Evolutionary conservation across 2,329 filamentous ascomycete species (phyloP).

Genomic region (Trichoderma sp.): DNA sequence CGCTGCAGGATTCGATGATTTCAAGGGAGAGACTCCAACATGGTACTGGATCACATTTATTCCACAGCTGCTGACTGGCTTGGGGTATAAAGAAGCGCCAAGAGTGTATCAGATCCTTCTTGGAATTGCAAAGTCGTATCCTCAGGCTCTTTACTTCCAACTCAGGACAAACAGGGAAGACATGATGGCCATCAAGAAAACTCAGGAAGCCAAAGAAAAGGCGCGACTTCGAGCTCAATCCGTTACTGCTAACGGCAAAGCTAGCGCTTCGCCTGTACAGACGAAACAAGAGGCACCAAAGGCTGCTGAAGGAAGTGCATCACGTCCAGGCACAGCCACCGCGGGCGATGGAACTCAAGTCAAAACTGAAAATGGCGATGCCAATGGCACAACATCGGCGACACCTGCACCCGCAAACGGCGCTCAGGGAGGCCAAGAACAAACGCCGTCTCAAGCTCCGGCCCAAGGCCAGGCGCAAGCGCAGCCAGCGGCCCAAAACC

Average conservation of each 20-base stretch:
- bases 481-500: slow-evolving; percentile 38
- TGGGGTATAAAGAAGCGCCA: slow-evolving; percentile 87
- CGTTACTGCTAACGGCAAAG: slow-evolving; percentile 48
- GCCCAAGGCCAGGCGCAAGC: slow-evolving; percentile 31
- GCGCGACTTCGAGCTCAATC: slow-evolving; percentile 55
- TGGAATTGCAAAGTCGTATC: slow-evolving; percentile 94
- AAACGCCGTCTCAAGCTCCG: slow-evolving; percentile 6
- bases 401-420: slow-evolving; percentile 37
- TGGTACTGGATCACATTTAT: slow-evolving; percentile 99
- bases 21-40: slow-evolving; percentile 94
- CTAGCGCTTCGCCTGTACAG: slow-evolving; percentile 52
- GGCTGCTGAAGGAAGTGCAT: slow-evolving; percentile 43
- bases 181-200: slow-evolving; percentile 88
- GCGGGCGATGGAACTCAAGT: slow-evolving; percentile 47
- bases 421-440: slow-evolving; percentile 30
- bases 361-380: slow-evolving; percentile 52
- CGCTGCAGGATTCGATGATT: slow-evolving; percentile 86
- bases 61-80: slow-evolving; percentile 87
- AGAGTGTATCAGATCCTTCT: slow-evolving; percentile 84
- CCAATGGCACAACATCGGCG: slow-evolving; percentile 36
- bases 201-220: slow-evolving; percentile 75
- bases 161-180: slow-evolving; percentile 92
- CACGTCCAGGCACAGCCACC: slow-evolving; percentile 57
- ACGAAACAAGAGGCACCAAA: slow-evolving; percentile 57
- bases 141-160: slow-evolving; percentile 94